Evolutionary conservation across 2,329 filamentous ascomycete genomes (phyloP).

Genomic region (Sclerotinia trifoliorum): DNA sequence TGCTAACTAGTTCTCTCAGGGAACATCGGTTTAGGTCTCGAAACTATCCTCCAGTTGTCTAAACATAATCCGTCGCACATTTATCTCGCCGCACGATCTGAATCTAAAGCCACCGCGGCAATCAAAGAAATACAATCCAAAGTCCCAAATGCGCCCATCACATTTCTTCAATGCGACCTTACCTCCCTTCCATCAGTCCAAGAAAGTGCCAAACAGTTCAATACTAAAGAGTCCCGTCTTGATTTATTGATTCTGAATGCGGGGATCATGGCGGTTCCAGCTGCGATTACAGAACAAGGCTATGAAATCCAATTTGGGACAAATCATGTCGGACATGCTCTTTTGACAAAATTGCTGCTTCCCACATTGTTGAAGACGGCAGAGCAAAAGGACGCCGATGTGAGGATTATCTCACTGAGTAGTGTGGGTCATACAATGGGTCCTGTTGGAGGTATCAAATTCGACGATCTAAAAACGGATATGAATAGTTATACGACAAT

Average conservation of each 20-base stretch:
- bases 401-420: conserved; percentile 21
- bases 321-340: conserved; percentile 50
- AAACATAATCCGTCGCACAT: conserved; percentile 44
- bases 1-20: conserved; percentile 22
- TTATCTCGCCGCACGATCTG: conserved; percentile 43
- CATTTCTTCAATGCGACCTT: conserved; percentile 43
- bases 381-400: conserved; percentile 26
- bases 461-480: conserved; percentile 28
- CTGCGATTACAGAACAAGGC: conserved; percentile 44
- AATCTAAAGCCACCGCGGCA: conserved; percentile 41
- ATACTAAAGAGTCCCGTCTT: conserved; percentile 40
- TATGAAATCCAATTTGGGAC: conserved; percentile 51
- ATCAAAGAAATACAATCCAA: conserved; percentile 42
- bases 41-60: conserved; percentile 44
- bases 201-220: conserved; percentile 43
- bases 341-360: conserved; percentile 44
- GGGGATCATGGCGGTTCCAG: conserved; percentile 45
- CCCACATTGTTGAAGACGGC: conserved; percentile 39
- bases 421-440: conserved; percentile 18
- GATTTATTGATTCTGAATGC: conserved; percentile 50
- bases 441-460: conserved; percentile 34
- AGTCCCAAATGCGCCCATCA: conserved; percentile 26
- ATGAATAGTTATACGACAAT: conserved; percentile 14
- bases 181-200: conserved; percentile 46
- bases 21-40: conserved; percentile 48